phyloP scores from a whole-genome alignment of 2,329 filamentous ascomycete genomes.

The Alternaria angustiovoidea region DNA sequence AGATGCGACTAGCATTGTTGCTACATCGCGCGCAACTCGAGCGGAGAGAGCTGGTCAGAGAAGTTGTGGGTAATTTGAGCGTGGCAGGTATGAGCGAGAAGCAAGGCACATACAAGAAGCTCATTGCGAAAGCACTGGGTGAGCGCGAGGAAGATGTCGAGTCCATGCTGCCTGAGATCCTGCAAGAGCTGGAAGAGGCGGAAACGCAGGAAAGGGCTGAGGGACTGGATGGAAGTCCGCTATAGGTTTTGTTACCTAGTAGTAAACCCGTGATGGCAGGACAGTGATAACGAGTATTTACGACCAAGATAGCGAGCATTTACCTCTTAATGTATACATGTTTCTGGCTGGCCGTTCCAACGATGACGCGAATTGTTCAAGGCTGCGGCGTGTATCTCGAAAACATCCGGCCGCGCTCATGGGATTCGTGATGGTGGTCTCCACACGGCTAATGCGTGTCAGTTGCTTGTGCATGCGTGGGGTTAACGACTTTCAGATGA shows the following conservation, averaged over 20 bases:
- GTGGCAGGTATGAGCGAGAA: conserved; percentile 76
- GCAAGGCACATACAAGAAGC: conserved; percentile 74
- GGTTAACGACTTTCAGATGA: background rate
- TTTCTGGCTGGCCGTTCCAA: background rate
- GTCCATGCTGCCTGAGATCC: conserved; percentile 62
- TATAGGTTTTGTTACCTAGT: conserved; percentile 16
- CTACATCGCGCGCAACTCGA: conserved; percentile 66
- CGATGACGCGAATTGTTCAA: background rate
- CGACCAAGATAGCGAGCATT: conserved; percentile 14
- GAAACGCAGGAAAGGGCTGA: conserved; percentile 51
- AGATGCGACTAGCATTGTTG: conserved; percentile 65
- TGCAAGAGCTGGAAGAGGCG: conserved; percentile 59
- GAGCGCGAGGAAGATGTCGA: conserved; percentile 75
- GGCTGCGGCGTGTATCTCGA: conserved; percentile 1
- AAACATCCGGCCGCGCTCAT: background rate
- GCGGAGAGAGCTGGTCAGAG: conserved; percentile 68
- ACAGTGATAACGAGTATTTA: conserved; percentile 18
- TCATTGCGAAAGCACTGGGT: conserved; percentile 74
- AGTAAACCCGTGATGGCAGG: background rate
- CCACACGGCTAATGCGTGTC: conserved; percentile 11
- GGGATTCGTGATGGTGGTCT: background rate
- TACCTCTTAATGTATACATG: conserved; percentile 14
- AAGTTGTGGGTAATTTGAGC: conserved; percentile 73
- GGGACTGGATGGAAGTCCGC: conserved; percentile 44
- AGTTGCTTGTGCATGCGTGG: conserved; percentile 14